phyloP scores from a whole-genome alignment of 108 stramenopile species.

The Skeletonema potamos region DNA sequence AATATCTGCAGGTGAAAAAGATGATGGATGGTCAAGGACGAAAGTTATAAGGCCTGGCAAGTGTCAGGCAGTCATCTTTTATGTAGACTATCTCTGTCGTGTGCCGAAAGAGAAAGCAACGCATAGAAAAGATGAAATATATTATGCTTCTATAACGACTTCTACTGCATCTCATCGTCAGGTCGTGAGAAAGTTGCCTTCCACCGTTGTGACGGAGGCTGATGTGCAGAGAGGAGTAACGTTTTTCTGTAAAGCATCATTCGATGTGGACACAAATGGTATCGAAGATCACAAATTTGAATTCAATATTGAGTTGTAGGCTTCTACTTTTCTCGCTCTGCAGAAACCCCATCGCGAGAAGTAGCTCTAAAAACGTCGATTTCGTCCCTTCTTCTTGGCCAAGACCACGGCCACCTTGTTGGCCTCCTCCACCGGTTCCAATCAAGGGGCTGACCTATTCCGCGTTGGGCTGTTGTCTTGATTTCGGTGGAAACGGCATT shows the following conservation, averaged over 20 bases:
- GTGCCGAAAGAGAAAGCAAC: not conserved
- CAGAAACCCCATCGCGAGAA: too few relatives aligned
- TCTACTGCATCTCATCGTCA: slow-evolving; percentile 35
- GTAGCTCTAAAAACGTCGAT: too few relatives aligned
- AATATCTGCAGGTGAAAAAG: slow-evolving; percentile 7
- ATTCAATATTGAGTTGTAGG: slow-evolving; percentile 7
- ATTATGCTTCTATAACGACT: slow-evolving; percentile 22
- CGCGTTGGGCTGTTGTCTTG: too few relatives aligned
- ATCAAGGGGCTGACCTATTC: too few relatives aligned
- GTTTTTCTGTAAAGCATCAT: slow-evolving; percentile 23
- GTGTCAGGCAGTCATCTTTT: slow-evolving; percentile 35
- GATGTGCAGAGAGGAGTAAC: slow-evolving; percentile 17
- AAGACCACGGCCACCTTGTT: too few relatives aligned
- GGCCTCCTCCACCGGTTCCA: too few relatives aligned
- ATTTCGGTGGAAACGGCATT: too few relatives aligned
- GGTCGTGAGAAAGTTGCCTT: slow-evolving; percentile 22
- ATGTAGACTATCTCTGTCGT: slow-evolving; percentile 42
- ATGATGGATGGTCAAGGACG: not conserved
- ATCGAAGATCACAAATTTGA: slow-evolving; percentile 30
- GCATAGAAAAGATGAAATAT: not conserved
- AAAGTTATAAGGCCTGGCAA: not conserved
- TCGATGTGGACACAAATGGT: slow-evolving; percentile 15
- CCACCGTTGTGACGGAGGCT: slow-evolving; percentile 2
- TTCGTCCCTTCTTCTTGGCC: too few relatives aligned
- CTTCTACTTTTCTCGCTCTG: too few relatives aligned